Base-by-base conservation (phyloP, 108 stramenopile species). In the Thalassiosira profunda region DNA sequence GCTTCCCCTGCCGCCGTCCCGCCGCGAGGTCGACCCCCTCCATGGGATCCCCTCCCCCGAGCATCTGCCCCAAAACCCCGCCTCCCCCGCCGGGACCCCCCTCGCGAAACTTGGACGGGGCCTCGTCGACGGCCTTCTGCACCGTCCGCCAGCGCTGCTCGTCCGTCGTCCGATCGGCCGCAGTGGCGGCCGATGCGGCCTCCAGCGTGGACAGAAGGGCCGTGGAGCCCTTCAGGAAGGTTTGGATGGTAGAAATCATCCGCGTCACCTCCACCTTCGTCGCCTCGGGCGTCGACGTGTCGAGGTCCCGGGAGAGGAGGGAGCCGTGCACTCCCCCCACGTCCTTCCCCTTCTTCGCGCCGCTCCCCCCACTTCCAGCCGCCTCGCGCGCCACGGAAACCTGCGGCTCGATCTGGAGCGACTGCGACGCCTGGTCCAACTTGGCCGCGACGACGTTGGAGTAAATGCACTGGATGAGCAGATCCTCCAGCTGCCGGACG, bases 381-480 rank as follows among this genome's bases (percentile, higher is more conserved):
- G 15, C 23, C 55, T 53, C 64, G 20, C 9, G 18, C 20, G 53
- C n/a, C 8, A 64, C 41, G 4, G 59, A 14, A 1, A 47, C 36
- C 21, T 67, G 42, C 17, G 67, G 67, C 18, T 55, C 43, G 0
- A 76, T 36, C 18, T 40, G 25, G 11, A 76, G 28, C n/a, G 58
- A 62, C 41, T 63, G 54, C 11, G 75, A 62, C 30, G 21, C 35
- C 58, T 76, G 75, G 36, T 76, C 75, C 44, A 78, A 59, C 35
- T 59, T 72, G 15, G 42, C 70, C 2, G 71, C 49, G 14, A 78
- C 29, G 24, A 78, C n/a, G 59, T 72, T 67, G 35, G 63, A 57
- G 60, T 72, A 78, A 12, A 78, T 51, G 64, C 76, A 78, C 60
- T 72, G 55, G 25, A 78, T 78, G 7, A 78, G 52, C 41, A 78